Evolutionary conservation across 108 stramenopile genomes (phyloP), one percentile per base, ranked within the genome.

Genomic region (Pelagomonas calceolata): DNA sequence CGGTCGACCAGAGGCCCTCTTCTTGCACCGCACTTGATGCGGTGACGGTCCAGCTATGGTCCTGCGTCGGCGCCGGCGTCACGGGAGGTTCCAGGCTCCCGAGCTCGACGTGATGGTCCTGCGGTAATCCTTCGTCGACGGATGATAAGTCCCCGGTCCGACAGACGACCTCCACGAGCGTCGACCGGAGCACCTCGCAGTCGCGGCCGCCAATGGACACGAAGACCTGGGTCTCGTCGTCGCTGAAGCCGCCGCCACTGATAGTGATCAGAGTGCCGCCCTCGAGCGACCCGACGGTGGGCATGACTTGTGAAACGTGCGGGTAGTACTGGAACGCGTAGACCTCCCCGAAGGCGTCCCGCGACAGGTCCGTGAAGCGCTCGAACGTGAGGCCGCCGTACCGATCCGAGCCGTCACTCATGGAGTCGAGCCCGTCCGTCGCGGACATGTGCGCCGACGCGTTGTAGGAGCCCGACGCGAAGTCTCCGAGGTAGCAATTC

Each of bases 191-290:
- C 46, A 69, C 46, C 43, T 69, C 44, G 69, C 69, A 69, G n/a
- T 17, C n/a, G 18, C 16, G 15, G 46, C 70, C 70, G 21, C 34
- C 70, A 32, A 71, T 64, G 26, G 29, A 4, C 36, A 71, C 70
- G 33, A 9, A 14, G 63, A 64, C 35, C 26, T 14, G 7, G 51
- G 51, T 1, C 34, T 51, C 51, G 46, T 70, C 69, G 44, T 46
- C 46, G 51, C 18, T 26, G 36, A 70, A 70, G 5, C 46, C 69
- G 33, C 70, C 70, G n/a, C 70, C 70, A 5, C 34, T 29, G 36
- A 71, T 71, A 5, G 70, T 71, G 18, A 71, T 9, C 30, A 71
- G 31, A 0, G 70, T 71, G 31, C 70, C 70, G 34, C 70, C 70
- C 7, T 34, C 43, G 17, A 64, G 63, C 26, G 70, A 71, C 32